Percentiles rank a stretch among this genome's conserved stretches.
phyloP scores from a whole-genome alignment of 2,329 filamentous ascomycete genomes.

The Alternaria sp. region DNA sequence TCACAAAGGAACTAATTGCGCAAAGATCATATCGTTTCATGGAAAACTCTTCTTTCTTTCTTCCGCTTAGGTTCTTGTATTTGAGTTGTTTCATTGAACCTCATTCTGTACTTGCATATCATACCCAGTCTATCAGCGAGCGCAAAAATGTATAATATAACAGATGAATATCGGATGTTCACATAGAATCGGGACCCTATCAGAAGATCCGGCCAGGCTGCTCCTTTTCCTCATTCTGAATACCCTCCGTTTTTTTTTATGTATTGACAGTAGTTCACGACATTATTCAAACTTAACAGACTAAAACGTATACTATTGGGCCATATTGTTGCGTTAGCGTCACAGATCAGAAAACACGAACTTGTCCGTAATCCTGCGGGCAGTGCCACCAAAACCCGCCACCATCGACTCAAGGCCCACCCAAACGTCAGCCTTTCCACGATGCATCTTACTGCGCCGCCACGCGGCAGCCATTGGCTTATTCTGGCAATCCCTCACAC shows the following conservation, averaged over 20 bases:
- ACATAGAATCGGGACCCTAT: neutral
- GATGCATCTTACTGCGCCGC: neutral
- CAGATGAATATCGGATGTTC: neutral
- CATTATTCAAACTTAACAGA: neutral
- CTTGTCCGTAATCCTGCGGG: neutral
- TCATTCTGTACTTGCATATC: neutral
- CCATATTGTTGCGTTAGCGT: neutral
- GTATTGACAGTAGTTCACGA: neutral
- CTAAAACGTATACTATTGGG: neutral
- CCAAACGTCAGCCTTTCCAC: neutral
- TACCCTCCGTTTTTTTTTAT: neutral
- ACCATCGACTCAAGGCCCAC: neutral
- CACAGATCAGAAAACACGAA: neutral
- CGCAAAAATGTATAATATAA: neutral
- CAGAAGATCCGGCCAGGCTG: neutral
- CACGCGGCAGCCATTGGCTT: neutral
- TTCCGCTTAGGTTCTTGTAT: neutral
- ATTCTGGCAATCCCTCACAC: neutral
- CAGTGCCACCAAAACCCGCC: neutral
- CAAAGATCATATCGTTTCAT: neutral
- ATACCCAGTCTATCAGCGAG: neutral
- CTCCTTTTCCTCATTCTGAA: neutral
- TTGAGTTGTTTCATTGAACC: conserved; percentile 1
- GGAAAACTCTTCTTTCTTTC: neutral
- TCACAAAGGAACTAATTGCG: neutral